These are phyloP conservation scores for Bipolaris gigantea DNA, from an alignment of 2,329 filamentous ascomycete species.

Conservation along the genomic window DNA sequence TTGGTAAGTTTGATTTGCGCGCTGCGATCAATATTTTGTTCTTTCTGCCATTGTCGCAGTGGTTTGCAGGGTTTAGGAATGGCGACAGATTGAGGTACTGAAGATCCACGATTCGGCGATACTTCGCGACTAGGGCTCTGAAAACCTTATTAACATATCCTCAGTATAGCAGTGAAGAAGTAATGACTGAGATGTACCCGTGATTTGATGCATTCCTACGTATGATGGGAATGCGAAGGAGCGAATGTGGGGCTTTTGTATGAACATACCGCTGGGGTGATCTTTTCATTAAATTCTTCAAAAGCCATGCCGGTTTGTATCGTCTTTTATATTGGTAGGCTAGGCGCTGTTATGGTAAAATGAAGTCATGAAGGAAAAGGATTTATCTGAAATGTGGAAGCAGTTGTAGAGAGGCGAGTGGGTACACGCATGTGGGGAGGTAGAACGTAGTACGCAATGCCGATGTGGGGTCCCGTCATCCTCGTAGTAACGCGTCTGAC, in stretches of 20 bases:
- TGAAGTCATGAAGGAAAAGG: neutral
- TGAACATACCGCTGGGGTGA: slow-evolving; percentile 35
- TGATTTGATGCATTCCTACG: neutral
- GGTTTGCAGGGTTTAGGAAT: slow-evolving; percentile 42
- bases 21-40: slow-evolving; percentile 47
- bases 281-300: slow-evolving; percentile 35
- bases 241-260: slow-evolving; percentile 19
- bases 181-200: neutral
- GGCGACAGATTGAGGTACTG: slow-evolving; percentile 45
- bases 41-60: slow-evolving; percentile 44
- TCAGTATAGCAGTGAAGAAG: neutral
- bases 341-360: neutral
- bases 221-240: neutral
- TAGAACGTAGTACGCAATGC: neutral
- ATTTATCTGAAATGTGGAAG: neutral
- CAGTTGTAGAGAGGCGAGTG: slow-evolving; percentile 1
- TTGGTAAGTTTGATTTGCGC: slow-evolving; percentile 53
- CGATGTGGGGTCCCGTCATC: slow-evolving; percentile 35
- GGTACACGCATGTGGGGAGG: slow-evolving; percentile 28
- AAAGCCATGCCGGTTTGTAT: slow-evolving; percentile 28
- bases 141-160: neutral
- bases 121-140: slow-evolving; percentile 38
- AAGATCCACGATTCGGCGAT: slow-evolving; percentile 47
- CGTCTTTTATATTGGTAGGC: no score
- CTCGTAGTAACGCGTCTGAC: slow-evolving; percentile 1